Conservation (phyloP, 2,329 filamentous ascomycete species). For the Stromatinia cepivora region DNA sequence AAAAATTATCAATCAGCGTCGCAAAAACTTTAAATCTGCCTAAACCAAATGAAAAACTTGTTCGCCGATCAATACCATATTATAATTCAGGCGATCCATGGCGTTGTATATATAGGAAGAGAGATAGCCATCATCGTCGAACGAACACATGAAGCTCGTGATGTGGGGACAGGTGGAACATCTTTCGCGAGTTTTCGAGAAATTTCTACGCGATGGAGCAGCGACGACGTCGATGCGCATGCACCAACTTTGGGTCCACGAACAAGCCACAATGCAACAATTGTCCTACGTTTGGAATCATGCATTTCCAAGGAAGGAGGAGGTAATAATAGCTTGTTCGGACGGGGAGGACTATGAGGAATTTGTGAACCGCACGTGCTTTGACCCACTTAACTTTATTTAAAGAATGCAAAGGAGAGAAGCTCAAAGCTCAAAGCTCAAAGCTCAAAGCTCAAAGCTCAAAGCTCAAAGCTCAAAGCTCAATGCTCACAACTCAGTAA, state of each 20-base stretch:
- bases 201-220: conserved; percentile 2
- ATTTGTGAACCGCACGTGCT: background rate
- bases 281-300: background rate
- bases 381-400: background rate
- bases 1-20: too few species aligned
- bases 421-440: too few species aligned
- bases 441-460: too few species aligned
- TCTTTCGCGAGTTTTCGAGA: background rate
- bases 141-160: background rate
- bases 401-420: background rate
- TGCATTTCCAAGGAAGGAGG: background rate
- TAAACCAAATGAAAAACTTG: background rate
- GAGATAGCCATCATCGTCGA: background rate
- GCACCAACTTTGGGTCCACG: background rate
- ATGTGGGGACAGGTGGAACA: background rate
- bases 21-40: background rate
- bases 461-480: too few species aligned
- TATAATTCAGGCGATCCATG: background rate
- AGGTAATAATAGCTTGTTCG: background rate
- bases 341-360: background rate
- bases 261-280: background rate
- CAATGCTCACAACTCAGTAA: background rate
- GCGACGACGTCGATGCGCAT: background rate
- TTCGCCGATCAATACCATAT: background rate
- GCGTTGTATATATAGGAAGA: background rate